Percentiles rank a stretch among this genome's conserved stretches.
Evolutionary conservation across 2,329 filamentous ascomycete species (phyloP).

Genomic region (Aspergillus novofumigatus): DNA sequence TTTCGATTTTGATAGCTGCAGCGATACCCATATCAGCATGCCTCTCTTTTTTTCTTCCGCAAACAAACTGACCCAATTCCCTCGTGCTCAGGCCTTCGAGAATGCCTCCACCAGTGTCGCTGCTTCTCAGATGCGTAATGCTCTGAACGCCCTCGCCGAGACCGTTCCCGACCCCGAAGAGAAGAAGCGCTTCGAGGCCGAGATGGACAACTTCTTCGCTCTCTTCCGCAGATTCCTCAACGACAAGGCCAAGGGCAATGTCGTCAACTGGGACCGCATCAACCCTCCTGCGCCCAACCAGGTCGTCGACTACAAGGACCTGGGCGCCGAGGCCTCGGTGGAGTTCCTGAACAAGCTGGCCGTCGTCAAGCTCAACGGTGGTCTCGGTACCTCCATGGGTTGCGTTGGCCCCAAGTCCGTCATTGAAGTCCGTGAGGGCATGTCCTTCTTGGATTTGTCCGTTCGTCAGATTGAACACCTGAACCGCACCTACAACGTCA

Average conservation of each 20-base stretch:
- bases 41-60: neutral
- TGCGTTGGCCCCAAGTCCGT: slow-evolving; percentile 99
- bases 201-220: slow-evolving; percentile 99
- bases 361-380: slow-evolving; percentile 98
- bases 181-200: slow-evolving; percentile 86
- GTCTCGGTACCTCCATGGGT: slow-evolving; percentile 98
- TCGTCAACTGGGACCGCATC: slow-evolving; percentile 94
- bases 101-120: slow-evolving; percentile 98
- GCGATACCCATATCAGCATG: neutral
- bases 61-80: neutral
- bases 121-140: slow-evolving; percentile 98
- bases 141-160: slow-evolving; percentile 87
- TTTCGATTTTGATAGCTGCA: neutral
- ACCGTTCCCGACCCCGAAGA: slow-evolving; percentile 73
- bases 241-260: slow-evolving; percentile 97
- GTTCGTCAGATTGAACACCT: slow-evolving; percentile 99
- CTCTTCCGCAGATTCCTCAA: slow-evolving; percentile 98
- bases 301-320: slow-evolving; percentile 89
- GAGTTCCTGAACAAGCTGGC: slow-evolving; percentile 96
- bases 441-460: slow-evolving; percentile 98
- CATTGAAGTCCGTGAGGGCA: slow-evolving; percentile 98
- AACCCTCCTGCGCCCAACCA: slow-evolving; percentile 87
- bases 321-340: slow-evolving; percentile 84
- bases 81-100: slow-evolving; percentile 77
- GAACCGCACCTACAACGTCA: slow-evolving; percentile 95